Base-by-base conservation (phyloP, 225 moss, liverwort and hornwort species). In the Pleurozium schreberi region DNA sequence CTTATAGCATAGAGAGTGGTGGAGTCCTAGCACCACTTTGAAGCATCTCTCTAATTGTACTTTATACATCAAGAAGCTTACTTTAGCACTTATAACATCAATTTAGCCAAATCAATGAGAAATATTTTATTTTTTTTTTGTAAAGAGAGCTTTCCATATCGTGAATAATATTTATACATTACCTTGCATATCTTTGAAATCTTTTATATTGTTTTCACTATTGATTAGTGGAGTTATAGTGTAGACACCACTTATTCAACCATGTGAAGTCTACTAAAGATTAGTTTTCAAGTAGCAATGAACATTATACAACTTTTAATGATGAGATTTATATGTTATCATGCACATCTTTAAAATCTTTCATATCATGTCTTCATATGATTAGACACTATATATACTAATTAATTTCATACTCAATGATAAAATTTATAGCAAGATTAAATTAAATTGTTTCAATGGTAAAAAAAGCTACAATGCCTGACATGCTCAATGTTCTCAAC, bases 401-500 rank as follows among this genome's bases (percentile, higher is more conserved):
- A 31, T 30, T 18, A 45, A 30, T 47, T 74, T 74, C 31, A 11
- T 47, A 1, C 10, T 47, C 2, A 30, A 0, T 30, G 11, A 45
- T 18, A 74, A 3, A 70, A 42, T 43, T 43, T 70, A n/a, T 26
- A 42, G 0, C 9, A 71, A 71, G 16, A 71, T 71, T 45, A 30
- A 45, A 45, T 73, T 73, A 30, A 47, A 73, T 28, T 10, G 6
- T 30, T 73, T 45, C 6, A 30, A 47, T 47, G 11, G 74, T 74
- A 5, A 47, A 47, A 70, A 3, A 18, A 47, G 4, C 11, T 74
- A 31, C 11, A 47, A 43, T 74, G 18, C 47, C 12, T 49, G 7
- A 74, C 18, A 45, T 73, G 18, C 1, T 30, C 9, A 49, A 4
- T 1, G 0, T 19, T 4, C 0, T 12, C 5, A 50, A 75, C 5